Percentiles rank a stretch among this genome's conserved stretches.
Conservation (phyloP, 2,329 filamentous ascomycete genomes). For the Talaromyces piceae region DNA sequence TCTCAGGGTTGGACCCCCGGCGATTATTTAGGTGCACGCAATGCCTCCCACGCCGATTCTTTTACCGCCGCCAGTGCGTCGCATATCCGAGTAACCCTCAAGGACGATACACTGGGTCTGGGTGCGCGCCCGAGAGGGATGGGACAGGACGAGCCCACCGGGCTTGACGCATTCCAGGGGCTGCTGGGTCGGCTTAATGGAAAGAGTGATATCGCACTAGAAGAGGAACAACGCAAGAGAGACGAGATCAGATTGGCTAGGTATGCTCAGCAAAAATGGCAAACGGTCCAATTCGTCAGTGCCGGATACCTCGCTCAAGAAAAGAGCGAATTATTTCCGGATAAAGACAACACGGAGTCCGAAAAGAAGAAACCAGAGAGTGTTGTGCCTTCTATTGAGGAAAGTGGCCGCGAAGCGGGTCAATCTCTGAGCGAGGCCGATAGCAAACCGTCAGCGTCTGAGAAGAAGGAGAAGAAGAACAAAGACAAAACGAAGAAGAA, state of each 20-base stretch:
- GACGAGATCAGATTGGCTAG: slow-evolving; percentile 64
- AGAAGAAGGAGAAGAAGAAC: slow-evolving; percentile 4
- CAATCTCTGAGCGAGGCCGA: neutral
- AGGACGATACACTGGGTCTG: slow-evolving; percentile 85
- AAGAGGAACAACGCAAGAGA: slow-evolving; percentile 60
- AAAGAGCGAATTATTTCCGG: slow-evolving; percentile 36
- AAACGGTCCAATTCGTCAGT: slow-evolving; percentile 74
- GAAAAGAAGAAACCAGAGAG: slow-evolving; percentile 5
- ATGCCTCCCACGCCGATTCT: slow-evolving; percentile 65
- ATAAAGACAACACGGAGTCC: slow-evolving; percentile 26
- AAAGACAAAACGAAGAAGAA: slow-evolving; percentile 19
- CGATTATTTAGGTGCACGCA: slow-evolving; percentile 67
- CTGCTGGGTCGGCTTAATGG: slow-evolving; percentile 85
- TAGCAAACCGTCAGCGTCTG: neutral
- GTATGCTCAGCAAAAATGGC: slow-evolving; percentile 69
- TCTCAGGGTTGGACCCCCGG: slow-evolving; percentile 89
- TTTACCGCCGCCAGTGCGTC: slow-evolving; percentile 75
- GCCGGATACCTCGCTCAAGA: slow-evolving; percentile 67
- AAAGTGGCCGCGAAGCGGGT: neutral
- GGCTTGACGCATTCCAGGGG: slow-evolving; percentile 78
- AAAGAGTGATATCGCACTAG: slow-evolving; percentile 65
- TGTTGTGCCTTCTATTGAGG: neutral
- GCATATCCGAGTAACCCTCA: slow-evolving; percentile 76
- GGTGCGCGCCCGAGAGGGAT: slow-evolving; percentile 71
- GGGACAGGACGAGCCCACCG: slow-evolving; percentile 62